These are phyloP conservation scores for Vaucheria bursata DNA, from an alignment of 352 stramenopile species.

Conservation along the genomic window DNA sequence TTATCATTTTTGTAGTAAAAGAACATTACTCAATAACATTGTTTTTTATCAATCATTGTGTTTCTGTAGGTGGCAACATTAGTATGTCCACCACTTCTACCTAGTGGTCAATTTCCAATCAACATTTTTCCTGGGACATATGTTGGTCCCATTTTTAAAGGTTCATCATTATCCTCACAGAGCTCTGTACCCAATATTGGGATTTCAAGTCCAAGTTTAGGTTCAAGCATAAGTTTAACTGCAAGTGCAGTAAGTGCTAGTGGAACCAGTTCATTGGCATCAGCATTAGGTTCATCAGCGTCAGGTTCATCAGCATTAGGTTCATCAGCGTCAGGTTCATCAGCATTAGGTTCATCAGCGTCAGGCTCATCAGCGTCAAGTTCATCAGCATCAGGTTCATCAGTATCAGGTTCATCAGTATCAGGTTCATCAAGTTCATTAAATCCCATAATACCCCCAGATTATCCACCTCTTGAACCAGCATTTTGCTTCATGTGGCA, in stretches of 20 bases:
- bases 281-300: too few relatives aligned
- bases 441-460: neutral
- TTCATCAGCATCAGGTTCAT: too few relatives aligned
- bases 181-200: neutral
- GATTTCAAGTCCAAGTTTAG: neutral
- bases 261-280: too few relatives aligned
- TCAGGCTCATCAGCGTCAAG: too few relatives aligned
- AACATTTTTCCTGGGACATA: neutral
- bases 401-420: too few relatives aligned
- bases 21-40: neutral
- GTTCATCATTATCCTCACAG: too few relatives aligned
- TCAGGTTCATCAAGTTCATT: too few relatives aligned
- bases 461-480: conserved; percentile 1
- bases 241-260: neutral
- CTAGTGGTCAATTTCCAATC: neutral
- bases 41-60: neutral
- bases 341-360: neutral
- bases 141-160: neutral
- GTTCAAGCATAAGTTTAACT: too few relatives aligned
- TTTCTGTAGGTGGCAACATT: neutral
- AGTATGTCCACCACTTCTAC: neutral
- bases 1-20: neutral
- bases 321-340: too few relatives aligned
- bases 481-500: conserved; percentile 5
- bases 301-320: too few relatives aligned